Evolutionary conservation across 192 early-diverging fungal genomes (phyloP).

Genomic region (Lobosporangium transversale): DNA sequence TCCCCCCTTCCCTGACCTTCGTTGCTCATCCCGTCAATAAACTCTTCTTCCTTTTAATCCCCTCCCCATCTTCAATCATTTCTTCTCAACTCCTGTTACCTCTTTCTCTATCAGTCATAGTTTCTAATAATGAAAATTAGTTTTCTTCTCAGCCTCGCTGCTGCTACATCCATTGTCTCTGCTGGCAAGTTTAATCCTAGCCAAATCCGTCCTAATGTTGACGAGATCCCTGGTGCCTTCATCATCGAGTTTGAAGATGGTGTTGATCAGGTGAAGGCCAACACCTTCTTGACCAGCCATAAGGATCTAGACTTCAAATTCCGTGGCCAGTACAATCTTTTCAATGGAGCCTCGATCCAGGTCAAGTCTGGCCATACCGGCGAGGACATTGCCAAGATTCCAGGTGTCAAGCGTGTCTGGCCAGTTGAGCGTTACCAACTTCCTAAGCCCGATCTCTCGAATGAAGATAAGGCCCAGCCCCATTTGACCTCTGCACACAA

Average conservation of each 20-base stretch:
- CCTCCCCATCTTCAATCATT: neutral
- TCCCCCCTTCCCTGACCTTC: neutral
- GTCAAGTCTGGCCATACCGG: conserved; percentile 44
- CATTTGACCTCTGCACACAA: conserved; percentile 49
- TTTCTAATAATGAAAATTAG: conserved; percentile 31
- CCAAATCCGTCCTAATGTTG: neutral
- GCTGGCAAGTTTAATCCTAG: conserved; percentile 29
- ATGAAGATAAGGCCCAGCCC: conserved; percentile 9
- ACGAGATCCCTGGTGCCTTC: conserved; percentile 25
- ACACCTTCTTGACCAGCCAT: conserved; percentile 15
- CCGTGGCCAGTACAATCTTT: conserved; percentile 51
- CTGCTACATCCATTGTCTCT: conserved; percentile 31
- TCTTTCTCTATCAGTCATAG: neutral
- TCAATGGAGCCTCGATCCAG: conserved; percentile 57
- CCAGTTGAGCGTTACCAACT: conserved; percentile 56
- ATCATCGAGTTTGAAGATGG: conserved; percentile 31
- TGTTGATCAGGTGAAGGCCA: conserved; percentile 15
- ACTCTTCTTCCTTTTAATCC: neutral
- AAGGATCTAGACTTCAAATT: conserved; percentile 22
- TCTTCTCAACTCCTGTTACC: conserved; percentile 12
- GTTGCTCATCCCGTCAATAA: neutral
- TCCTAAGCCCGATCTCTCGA: conserved; percentile 9
- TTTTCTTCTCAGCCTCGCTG: conserved; percentile 17
- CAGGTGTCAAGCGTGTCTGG: conserved; percentile 56
- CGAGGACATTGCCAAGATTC: conserved; percentile 29